Base-by-base conservation (phyloP, 1,284 basidiomycete species). In the Omphalotus olearius region DNA sequence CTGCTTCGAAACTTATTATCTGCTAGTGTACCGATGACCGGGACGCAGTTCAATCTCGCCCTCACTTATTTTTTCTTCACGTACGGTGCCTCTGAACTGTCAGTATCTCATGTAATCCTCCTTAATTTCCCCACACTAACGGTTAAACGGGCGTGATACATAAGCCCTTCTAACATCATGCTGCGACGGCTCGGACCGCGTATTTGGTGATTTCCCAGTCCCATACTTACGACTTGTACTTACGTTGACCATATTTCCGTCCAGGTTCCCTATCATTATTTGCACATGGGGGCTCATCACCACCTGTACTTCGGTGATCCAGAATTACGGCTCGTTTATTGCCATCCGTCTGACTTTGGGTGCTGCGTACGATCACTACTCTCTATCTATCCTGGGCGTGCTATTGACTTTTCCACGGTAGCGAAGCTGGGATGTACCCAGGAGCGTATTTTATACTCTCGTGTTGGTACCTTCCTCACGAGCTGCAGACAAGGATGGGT, bases 11-110 rank as follows among this genome's bases (percentile, higher is more conserved):
- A 20, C n/a, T 45, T 6, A n/a, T 13, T 10, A 7, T 36, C 25
- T 17, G 16, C n/a, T 13, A 43, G 47, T n/a, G 47, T 53, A 33
- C 47, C 38, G 6, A 53, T 53, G 51, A 53, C 51, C 6, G 51
- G 51, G 17, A 50, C 47, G 9, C 51, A 53, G 40, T 53, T 53
- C 47, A 53, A 53, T 26, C 37, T 53, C 4, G 51, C 37, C 9
- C 38, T 53, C 23, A 53, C 51, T 16, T 25, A 30, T 33, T 53
- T 53, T 30, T 53, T 53, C 51, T 53, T 53, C 47, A 53, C 51
- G 13, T 53, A 53, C 33, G 50, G 50, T 18, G 38, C 30, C 10
- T 51, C 26, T 20, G 50, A 51, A 20, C 50, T 51, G 48, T 50
- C 25, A 18, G 48, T 14, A 4, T 30, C 23, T 6, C 26, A 36